Evolutionary conservation across 23 red algal species (phyloP), one percentile per base, ranked within the genome.

Genomic region (Pyropia haitanensis): DNA sequence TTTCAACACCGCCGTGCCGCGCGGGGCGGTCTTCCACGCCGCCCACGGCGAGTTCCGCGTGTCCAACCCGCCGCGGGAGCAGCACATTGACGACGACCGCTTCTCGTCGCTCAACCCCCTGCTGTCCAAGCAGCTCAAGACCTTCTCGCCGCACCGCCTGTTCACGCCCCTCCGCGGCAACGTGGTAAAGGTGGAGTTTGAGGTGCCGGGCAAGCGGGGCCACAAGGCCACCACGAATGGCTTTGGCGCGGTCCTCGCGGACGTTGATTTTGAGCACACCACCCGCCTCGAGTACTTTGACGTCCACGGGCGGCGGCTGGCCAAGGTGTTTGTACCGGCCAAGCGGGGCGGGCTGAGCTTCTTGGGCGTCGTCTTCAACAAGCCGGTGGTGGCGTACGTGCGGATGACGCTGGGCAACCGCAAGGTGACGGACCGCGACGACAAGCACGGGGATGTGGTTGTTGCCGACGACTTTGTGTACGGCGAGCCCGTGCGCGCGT

Each of bases 391-490:
- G 39, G 5, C 39, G 39, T 46, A 46, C 39, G 39, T 46, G 39
- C 39, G 39, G 28, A 69, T 78, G 16, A 78, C 61, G 14, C 73
- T 78, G 33, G 73, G 73, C 7, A 63, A 78, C 64, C 34, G 49
- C 26, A 56, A 64, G 20, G 54, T 81, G 3, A 53, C 64, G 14
- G 76, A 71, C 14, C 50, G 12, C 18, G 25, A 71, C 31, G 51
- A 51, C 61, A 30, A 22, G 19, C 31, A 20, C 20, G 62, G 60
- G 15, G 80, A 85, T 26, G 53, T 75, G 18, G 68, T 73, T 10
- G 80, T 85, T 1, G 50, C 72, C 30, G 80, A 85, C 73, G 80
- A 85, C 58, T 28, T 85, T 19, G 51, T 85, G 33, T 75, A 65
- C 32, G 80, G 80, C 18, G 80, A 85, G 34, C 80, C 80, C 3